Evolutionary conservation across 352 stramenopile species (phyloP).

Genomic region (Phytophthora foliorum): DNA sequence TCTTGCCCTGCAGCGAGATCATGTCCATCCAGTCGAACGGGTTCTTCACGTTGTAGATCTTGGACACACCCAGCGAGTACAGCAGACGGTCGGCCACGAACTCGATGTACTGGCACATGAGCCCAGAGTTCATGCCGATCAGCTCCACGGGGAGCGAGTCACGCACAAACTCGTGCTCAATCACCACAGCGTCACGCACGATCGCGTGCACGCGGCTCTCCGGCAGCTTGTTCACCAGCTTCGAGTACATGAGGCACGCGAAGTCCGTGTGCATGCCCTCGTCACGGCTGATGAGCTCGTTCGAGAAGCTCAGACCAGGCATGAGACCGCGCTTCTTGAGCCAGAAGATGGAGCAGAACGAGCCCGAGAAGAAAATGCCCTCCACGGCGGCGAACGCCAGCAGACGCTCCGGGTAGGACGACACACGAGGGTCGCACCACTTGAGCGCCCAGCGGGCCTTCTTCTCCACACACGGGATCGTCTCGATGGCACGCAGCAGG

Average conservation of each 20-base stretch:
- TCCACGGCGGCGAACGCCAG: conserved; percentile 98
- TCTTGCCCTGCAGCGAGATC: conserved; percentile 99
- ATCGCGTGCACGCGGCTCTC: conserved; percentile 94
- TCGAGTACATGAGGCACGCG: conserved; percentile 98
- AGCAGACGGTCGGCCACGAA: conserved; percentile 98
- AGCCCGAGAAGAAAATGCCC: conserved; percentile 99
- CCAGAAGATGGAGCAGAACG: conserved; percentile 99
- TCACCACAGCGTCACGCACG: conserved; percentile 95
- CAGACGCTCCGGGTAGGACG: conserved; percentile 97
- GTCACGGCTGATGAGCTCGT: conserved; percentile 99
- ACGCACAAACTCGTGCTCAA: conserved; percentile 98
- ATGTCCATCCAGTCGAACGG: conserved; percentile 99
- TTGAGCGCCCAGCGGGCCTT: conserved; percentile 98
- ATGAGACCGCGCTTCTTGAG: conserved; percentile 99
- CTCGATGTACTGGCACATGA: conserved; percentile 99
- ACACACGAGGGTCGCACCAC: conserved; percentile 95
- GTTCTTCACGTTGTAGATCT: conserved; percentile 96
- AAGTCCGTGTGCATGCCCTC: conserved; percentile 99
- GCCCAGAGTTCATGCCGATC: conserved; percentile 98
- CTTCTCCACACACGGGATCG: conserved; percentile 97
- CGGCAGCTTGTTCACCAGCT: conserved; percentile 98
- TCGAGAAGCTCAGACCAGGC: conserved; percentile 98
- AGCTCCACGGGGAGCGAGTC: conserved; percentile 98
- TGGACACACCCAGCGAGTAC: conserved; percentile 91
- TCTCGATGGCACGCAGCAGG: conserved; percentile 98